Evolutionary conservation across 176 grass and related monocot genomes (phyloP), one percentile per base, ranked within the genome.

Genomic region (Zoysia japonica): DNA sequence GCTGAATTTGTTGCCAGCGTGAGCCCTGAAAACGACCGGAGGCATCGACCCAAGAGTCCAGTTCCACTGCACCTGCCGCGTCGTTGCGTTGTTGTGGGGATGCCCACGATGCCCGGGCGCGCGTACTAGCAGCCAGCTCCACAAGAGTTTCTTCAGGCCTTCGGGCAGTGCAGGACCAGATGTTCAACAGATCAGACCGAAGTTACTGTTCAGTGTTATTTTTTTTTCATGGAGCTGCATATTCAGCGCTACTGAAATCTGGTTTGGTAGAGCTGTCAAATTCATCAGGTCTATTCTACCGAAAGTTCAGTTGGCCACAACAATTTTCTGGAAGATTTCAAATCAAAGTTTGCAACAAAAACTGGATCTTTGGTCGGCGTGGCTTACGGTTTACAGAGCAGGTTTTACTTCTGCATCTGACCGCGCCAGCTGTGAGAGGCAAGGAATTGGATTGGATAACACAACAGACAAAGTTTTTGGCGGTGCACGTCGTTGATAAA

Each of bases 21-120:
- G 6, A 67, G 47, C 60, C 43, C 5, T 65, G 87, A 88, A 78
- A 76, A 65, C 41, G 87, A 89, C 77, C 41, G 76, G 71, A 19
- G 35, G 59, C 17, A 74, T 68, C 70, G 77, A 59, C 83, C 87
- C 76, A 56, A 54, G 38, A 55, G 80, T 50, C 50, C 78, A 85
- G 78, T 77, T 76, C 36, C 87, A 44, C 15, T 73, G 51, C 28
- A 78, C 37, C 80, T 72, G 43, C 78, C 13, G 38, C 38, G 61
- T 11, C n/a, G 40, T 53, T 13, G 76, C 28, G 28, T 57, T 2
- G 49, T 53, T n/a, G 52, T 84, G 70, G 87, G 81, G 81, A 83
- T 64, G 28, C 69, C 68, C 57, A 55, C 13, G 19, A 72, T 64
- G 37, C 57, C 71, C 79, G 65, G 64, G 78, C 36, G 56, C 44